A percentile compares a stretch with the other conserved stretches of the same genome.
Conservation (phyloP, 176 grass and related monocot species). For the Cenchrus purpureus region DNA sequence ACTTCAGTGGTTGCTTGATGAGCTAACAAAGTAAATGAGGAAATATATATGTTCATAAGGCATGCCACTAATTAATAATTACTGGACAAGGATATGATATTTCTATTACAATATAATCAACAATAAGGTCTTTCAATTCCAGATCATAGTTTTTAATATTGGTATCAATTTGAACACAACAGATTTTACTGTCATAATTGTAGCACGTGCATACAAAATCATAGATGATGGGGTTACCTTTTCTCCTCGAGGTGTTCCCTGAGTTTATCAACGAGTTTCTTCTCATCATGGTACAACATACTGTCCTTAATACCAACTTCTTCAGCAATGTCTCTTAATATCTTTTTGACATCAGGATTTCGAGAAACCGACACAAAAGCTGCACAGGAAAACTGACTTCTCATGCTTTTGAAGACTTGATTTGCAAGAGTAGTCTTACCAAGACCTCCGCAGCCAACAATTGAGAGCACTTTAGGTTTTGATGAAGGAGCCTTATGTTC, state of each 20-base stretch:
- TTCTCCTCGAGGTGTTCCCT: neutral
- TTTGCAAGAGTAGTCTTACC: conserved; percentile 25
- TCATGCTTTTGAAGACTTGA: fast-evolving
- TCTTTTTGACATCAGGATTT: neutral
- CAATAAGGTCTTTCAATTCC: too few species aligned
- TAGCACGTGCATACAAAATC: too few species aligned
- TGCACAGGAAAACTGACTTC: neutral
- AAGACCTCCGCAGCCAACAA: neutral
- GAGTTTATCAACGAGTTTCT: neutral
- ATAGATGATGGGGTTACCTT: neutral
- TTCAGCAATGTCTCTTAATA: neutral
- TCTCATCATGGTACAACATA: neutral
- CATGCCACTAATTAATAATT: too few species aligned
- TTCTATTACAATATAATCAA: too few species aligned
- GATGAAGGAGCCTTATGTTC: neutral
- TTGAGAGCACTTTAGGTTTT: neutral
- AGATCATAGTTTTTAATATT: too few species aligned
- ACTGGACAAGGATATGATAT: too few species aligned
- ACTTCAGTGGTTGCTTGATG: too few species aligned
- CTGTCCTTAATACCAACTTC: neutral
- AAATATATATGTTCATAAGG: too few species aligned
- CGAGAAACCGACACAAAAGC: conserved; percentile 1
- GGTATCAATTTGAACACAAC: too few species aligned
- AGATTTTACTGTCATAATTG: too few species aligned
- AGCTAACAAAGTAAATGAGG: too few species aligned